phyloP scores from a whole-genome alignment of 768 basidiomycete species.

The Rhodotorula diobovata region DNA sequence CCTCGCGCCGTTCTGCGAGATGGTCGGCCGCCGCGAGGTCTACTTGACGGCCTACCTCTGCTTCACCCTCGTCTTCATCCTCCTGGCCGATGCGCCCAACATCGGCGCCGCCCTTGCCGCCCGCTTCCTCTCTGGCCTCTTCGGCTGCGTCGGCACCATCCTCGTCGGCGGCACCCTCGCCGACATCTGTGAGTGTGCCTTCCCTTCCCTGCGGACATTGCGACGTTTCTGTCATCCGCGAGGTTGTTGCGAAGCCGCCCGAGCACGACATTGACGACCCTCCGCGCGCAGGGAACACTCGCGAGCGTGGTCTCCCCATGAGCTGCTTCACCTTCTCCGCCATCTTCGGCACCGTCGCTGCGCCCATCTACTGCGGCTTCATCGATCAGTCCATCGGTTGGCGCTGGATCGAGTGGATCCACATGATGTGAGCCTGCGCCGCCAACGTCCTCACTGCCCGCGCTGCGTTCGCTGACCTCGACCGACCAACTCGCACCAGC shows the following conservation, averaged over 20 bases:
- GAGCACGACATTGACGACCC: neutral
- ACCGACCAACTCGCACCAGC: neutral
- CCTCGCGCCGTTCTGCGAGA: conserved; percentile 34
- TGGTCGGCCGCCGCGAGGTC: conserved; percentile 37
- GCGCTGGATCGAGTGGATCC: conserved; percentile 41
- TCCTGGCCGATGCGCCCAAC: conserved; percentile 40
- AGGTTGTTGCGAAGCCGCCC: too few species aligned
- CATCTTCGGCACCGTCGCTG: conserved; percentile 40
- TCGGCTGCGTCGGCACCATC: conserved; percentile 39
- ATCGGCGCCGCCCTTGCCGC: conserved; percentile 37
- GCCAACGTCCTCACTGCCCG: too few species aligned
- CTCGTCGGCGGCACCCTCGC: conserved; percentile 35
- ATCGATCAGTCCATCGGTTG: conserved; percentile 38
- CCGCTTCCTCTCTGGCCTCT: conserved; percentile 33
- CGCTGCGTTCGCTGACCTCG: too few species aligned
- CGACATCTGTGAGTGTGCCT: conserved; percentile 8
- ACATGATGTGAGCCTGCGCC: conserved; percentile 37
- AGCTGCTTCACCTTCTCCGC: conserved; percentile 38
- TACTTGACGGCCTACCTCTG: conserved; percentile 21
- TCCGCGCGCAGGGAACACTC: conserved; percentile 36
- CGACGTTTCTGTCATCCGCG: too few species aligned
- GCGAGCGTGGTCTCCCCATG: conserved; percentile 40
- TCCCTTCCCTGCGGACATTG: too few species aligned
- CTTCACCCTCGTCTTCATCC: conserved; percentile 41
- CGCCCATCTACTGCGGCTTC: conserved; percentile 40